Base-by-base conservation (phyloP, 1,284 basidiomycete species). In the Malassezia vespertilionis region DNA sequence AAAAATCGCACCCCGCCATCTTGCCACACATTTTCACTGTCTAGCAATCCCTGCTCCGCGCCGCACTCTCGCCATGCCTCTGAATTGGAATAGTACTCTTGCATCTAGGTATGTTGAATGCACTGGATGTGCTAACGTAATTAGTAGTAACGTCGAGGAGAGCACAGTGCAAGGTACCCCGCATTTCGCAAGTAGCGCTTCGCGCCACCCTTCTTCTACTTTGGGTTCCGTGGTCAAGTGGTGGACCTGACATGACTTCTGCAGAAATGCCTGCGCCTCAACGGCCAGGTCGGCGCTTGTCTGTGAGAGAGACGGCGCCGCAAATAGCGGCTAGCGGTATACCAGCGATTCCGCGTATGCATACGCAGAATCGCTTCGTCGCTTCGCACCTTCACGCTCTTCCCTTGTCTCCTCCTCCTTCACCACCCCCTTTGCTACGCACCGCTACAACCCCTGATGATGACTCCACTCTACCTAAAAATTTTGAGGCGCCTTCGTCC, bases 301-400 rank as follows among this genome's bases (percentile, higher is more conserved):
- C 54, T 56, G 54, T 56, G 54, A 56, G 54, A 56, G 54, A 42
- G 54, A 46, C 44, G 27, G 36, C 46, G 46, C 40, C 54, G 54
- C 37, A 18, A 14, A 31, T 30, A 30, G 32, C 14, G 31, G 31
- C 26, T 28, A 12, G 26, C 8, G n/a, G n/a, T n/a, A n/a, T n/a
- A n/a, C n/a, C 26, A 28, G 26, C 7, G 26, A 7, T 28, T 7
- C 8, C 36, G 6, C 22, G 9, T 14, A 17, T 17, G 27, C 21
- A 8, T 14, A 20, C 31, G 31, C 15, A n/a, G 8, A 14, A 14
- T 7, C 5, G 7, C 33, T 35, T 28, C 24, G 17, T 24, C 33
- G 11, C 32, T 35, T 15, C 38, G 4, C 41, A 14, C 18, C 11
- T 17, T 23, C 32, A 14, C 34, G 6, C 41, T 10, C 14, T 46